Base-by-base conservation (phyloP, 495 filamentous ascomycete species). In the Penicillium macrosclerotiorum region DNA sequence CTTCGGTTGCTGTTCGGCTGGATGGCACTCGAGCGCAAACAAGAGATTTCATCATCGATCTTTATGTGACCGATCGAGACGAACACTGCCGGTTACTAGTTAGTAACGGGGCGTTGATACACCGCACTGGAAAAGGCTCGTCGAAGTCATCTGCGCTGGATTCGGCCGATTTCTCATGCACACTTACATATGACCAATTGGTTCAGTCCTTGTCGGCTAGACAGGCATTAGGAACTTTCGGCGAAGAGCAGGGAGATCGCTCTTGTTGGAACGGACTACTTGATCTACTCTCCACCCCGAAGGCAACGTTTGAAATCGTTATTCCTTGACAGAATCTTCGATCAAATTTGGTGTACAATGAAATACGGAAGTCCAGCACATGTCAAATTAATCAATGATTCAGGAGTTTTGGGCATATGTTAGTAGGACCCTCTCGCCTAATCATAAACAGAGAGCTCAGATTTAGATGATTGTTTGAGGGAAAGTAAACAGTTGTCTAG, bases 101-200 rank as follows among this genome's bases (percentile, higher is more conserved):
- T 6, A 58, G 46, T 37, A 58, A 54, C 14, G 55, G 47, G 2
- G 43, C 43, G 12, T 45, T 54, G 22, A 54, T 49, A 8, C 32
- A 27, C 16, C 42, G 50, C 1, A 44, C 41, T 34, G 29, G 41
- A 20, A 20, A 35, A 35, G 17, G 33, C 17, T 20, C 33, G 5
- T 8, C 13, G 22, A 44, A 35, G 12, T 12, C 1, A 44, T 23
- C 31, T n/a, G 18, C 37, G n/a, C 9, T 29, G 29, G 30, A 34
- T 14, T 20, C 29, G 11, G 29, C 27, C 0, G 30, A 43, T 24
- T 43, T 23, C 30, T 43, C 40, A 16, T 43, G 40, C 18, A 8
- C 40, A 0, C 23, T 40, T 11, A 40, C 37, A 17, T 27, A 40
- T 19, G 6, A 3, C 6, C 33, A 35, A 20, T 35, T 35, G 33